These are phyloP conservation scores for Podila epigama DNA, from an alignment of 192 early-diverging fungal species.

Conservation along the genomic window DNA sequence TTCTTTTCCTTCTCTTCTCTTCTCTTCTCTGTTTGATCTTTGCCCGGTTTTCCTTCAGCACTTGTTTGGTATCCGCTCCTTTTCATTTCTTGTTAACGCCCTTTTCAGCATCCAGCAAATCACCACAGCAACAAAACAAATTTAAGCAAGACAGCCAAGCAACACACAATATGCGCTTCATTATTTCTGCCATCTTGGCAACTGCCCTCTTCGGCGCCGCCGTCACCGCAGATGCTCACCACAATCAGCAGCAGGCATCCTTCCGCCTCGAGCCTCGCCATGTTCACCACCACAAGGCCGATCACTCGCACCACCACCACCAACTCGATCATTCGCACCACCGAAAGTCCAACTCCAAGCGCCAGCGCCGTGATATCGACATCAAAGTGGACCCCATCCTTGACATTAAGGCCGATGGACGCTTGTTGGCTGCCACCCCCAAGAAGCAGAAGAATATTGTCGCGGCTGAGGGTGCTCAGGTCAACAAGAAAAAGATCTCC, in stretches of 20 bases:
- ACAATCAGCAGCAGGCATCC: slow-evolving; percentile 11
- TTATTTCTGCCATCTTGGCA: slow-evolving; percentile 30
- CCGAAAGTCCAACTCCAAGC: slow-evolving; percentile 10
- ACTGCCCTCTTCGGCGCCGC: slow-evolving; percentile 10
- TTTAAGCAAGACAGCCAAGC: not conserved
- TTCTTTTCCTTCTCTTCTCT: not conserved
- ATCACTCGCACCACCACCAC: slow-evolving; percentile 4
- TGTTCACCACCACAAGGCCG: not conserved
- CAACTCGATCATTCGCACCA: slow-evolving; percentile 10
- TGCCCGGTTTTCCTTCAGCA: not conserved
- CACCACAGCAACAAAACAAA: not conserved
- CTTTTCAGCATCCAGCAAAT: not conserved
- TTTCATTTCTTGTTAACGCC: not conserved
- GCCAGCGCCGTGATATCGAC: slow-evolving; percentile 10
- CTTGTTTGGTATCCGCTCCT: no score
- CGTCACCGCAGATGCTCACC: slow-evolving; percentile 13
- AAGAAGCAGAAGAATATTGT: not conserved
- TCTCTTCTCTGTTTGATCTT: not conserved
- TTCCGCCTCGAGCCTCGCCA: slow-evolving; percentile 31
- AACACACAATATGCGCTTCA: slow-evolving; percentile 18
- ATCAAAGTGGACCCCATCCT: no score
- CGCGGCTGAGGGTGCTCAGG: not conserved
- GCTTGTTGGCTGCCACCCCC: not conserved
- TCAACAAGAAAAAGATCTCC: not conserved
- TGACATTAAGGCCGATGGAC: no score